A percentile compares a stretch with the other conserved stretches of the same genome.
phyloP scores from a whole-genome alignment of 768 basidiomycete species.

The Mrakia frigida region DNA sequence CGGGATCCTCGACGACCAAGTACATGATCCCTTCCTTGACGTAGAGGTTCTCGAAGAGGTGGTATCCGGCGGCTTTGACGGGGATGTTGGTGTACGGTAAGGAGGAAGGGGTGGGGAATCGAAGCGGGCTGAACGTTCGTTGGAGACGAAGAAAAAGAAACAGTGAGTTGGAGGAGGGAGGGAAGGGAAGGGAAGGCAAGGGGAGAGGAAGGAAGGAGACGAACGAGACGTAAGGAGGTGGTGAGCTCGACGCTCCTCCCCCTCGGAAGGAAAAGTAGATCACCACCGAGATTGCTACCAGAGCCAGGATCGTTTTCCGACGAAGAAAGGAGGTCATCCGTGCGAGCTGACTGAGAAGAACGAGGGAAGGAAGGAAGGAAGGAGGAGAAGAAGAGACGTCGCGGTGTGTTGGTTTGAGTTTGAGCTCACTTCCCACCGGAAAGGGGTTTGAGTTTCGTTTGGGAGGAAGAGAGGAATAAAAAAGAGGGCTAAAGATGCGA shows the following conservation, averaged over 20 bases:
- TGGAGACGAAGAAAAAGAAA: not conserved
- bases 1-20: not conserved
- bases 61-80: not conserved
- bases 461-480: not conserved
- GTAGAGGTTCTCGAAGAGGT: not conserved
- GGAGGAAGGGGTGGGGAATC: not conserved
- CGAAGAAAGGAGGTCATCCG: not conserved
- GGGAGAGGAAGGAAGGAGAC: too few relatives aligned
- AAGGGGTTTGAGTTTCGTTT: not conserved
- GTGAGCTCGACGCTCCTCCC: too few relatives aligned
- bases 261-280: not conserved
- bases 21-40: not conserved
- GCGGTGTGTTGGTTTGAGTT: not conserved
- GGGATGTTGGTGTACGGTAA: not conserved
- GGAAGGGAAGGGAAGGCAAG: too few relatives aligned
- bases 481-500: not conserved
- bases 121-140: not conserved
- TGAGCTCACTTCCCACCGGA: not conserved
- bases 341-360: not conserved
- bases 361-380: not conserved
- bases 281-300: not conserved
- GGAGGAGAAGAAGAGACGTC: not conserved
- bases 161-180: not conserved
- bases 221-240: too few relatives aligned
- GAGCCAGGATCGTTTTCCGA: not conserved